Base-by-base conservation (phyloP, 2,329 filamentous ascomycete species). In the Aspergillus amoenus region DNA sequence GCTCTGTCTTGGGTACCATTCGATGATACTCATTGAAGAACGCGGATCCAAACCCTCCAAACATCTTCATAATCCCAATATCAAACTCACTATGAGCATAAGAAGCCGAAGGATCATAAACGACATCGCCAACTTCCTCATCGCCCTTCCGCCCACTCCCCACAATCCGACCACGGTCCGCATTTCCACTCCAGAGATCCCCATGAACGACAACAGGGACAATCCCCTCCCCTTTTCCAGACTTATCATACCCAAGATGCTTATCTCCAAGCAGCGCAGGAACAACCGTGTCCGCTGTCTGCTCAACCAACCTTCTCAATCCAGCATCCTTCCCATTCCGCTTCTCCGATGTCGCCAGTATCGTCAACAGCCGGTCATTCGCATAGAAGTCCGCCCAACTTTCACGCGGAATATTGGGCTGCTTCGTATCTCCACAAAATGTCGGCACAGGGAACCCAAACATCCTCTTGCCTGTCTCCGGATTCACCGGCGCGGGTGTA, bases 11-110 rank as follows among this genome's bases (percentile, higher is more conserved):
- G 0, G 89, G 88, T 46, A 93, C 86, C 22, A 91, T 69, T 40
- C 78, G 72, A 70, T 90, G 84, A 71, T 97, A 97, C 70, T 94
- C 90, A 32, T 81, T 81, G 80, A 89, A 86, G 67, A 96, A 96
- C 1, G 69, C 73, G 0, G 73, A 66, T 0, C 86, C 86, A 73
- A 95, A 96, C 0, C 93, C 93, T 0, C 93, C 93, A 81, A 97
- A 97, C 92, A 97, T 96, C 51, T 83, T 84, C 92, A 97, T 97
- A 64, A 96, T 96, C 0, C 93, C 93, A 52, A 96, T 78, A 64
- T 97, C 93, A 73, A 88, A 97, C 78, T 97, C 93, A 2, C 83
- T 88, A 71, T 97, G 93, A 1, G 88, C 91, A 69, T 95, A 97
- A 61, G 89, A 89, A 42, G 86, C 83, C 2, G 88, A 88, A 0